Evolutionary conservation across 2,329 filamentous ascomycete genomes (phyloP).

Genomic region (Talaromyces verruculosus): DNA sequence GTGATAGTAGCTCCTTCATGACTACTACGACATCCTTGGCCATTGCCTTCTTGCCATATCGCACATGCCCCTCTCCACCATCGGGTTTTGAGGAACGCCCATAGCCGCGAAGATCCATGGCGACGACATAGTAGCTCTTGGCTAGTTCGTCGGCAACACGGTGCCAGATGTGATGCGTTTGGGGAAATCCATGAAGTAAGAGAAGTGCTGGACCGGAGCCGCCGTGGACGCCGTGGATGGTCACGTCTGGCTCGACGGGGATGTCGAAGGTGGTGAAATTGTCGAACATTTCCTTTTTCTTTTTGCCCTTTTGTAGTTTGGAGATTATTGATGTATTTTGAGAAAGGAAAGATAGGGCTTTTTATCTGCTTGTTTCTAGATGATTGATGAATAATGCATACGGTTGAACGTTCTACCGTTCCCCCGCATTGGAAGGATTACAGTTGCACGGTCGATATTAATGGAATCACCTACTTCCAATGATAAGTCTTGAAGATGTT

Average conservation of each 20-base stretch:
- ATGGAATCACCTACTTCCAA: neutral
- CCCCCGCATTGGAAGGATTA: neutral
- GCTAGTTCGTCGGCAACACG: constrained; percentile 44
- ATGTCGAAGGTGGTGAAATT: constrained; percentile 20
- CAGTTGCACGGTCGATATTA: neutral
- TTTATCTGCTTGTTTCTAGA: neutral
- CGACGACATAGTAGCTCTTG: constrained; percentile 45
- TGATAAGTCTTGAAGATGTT: neutral
- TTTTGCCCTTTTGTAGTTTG: neutral
- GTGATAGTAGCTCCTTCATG: constrained; percentile 38
- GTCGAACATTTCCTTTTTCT: constrained; percentile 9
- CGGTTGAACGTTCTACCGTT: constrained; percentile 15
- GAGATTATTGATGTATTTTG: neutral
- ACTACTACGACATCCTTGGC: constrained; percentile 49
- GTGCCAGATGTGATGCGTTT: constrained; percentile 57
- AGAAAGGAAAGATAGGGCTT: neutral
- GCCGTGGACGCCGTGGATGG: constrained; percentile 48
- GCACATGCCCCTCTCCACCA: constrained; percentile 25
- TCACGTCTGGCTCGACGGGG: constrained; percentile 38
- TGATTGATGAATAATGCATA: neutral
- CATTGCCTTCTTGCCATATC: constrained; percentile 53
- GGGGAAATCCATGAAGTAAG: constrained; percentile 55
- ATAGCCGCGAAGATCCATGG: constrained; percentile 55
- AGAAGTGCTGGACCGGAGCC: constrained; percentile 44
- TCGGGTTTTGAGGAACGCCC: constrained; percentile 52